Percentiles rank a stretch among this genome's conserved stretches.
phyloP scores from a whole-genome alignment of 2,329 filamentous ascomycete genomes.

The Helicocarpus griseus region DNA sequence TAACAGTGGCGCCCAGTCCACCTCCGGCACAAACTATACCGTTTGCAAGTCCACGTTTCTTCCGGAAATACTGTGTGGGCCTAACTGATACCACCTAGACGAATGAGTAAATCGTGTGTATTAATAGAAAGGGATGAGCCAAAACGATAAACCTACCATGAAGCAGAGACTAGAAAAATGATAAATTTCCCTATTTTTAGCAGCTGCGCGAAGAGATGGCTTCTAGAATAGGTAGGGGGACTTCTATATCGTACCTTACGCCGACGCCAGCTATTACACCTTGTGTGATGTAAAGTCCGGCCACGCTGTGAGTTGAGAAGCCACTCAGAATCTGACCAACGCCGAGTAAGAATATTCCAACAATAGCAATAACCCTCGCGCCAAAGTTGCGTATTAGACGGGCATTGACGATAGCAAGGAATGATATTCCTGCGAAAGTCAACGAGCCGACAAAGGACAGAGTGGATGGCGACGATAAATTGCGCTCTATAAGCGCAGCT shows the following conservation, averaged over 20 bases:
- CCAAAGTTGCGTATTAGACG: constrained; percentile 44
- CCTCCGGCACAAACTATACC: constrained; percentile 46
- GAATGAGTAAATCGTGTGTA: constrained; percentile 20
- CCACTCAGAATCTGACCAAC: constrained; percentile 40
- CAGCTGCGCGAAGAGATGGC: background rate
- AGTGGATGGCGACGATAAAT: constrained; percentile 41
- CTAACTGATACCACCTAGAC: constrained; percentile 42
- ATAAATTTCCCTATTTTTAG: too few relatives aligned
- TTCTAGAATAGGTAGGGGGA: background rate
- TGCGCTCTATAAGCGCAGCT: constrained; percentile 42
- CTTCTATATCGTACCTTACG: constrained; percentile 23
- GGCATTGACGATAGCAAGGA: constrained; percentile 44
- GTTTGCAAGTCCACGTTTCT: constrained; percentile 46
- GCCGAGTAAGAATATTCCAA: constrained; percentile 44
- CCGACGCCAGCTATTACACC: constrained; percentile 42
- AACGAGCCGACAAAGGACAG: constrained; percentile 52
- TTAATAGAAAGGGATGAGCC: constrained; percentile 5
- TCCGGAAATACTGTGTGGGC: constrained; percentile 47
- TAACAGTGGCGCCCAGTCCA: constrained; percentile 47
- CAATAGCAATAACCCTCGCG: constrained; percentile 35
- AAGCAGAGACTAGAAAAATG: constrained; percentile 13
- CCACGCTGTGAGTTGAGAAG: constrained; percentile 38
- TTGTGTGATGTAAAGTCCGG: constrained; percentile 40
- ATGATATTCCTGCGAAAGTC: constrained; percentile 40
- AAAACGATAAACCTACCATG: constrained; percentile 12